phyloP scores from a whole-genome alignment of 1,284 basidiomycete species.

The Leccinum pachyderme region DNA sequence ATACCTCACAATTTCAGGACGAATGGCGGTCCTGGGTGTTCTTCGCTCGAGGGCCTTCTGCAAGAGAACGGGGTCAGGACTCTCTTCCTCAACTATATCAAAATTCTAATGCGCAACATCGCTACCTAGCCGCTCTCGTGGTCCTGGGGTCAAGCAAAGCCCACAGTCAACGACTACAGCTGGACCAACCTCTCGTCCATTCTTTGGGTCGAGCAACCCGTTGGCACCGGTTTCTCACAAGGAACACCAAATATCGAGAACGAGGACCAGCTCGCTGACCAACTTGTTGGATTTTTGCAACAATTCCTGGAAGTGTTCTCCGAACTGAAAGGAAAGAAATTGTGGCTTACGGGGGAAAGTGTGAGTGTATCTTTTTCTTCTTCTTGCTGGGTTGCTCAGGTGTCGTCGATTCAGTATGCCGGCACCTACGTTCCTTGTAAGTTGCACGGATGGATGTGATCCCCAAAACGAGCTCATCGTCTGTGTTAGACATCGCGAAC shows the following conservation, averaged over 20 bases:
- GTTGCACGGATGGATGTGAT: constrained; percentile 1
- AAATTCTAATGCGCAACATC: not conserved
- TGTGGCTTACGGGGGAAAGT: constrained; percentile 70
- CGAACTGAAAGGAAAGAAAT: constrained; percentile 67
- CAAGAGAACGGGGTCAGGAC: constrained; percentile 80
- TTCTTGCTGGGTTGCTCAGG: not conserved
- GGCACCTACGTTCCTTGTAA: constrained; percentile 59
- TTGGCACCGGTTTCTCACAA: constrained; percentile 79
- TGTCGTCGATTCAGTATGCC: constrained; percentile 43
- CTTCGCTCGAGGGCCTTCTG: constrained; percentile 72
- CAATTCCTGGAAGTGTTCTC: constrained; percentile 74
- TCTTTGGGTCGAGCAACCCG: constrained; percentile 83
- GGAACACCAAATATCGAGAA: constrained; percentile 70
- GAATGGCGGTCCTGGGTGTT: constrained; percentile 60
- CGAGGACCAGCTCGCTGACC: constrained; percentile 59
- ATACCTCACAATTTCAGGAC: constrained; percentile 36
- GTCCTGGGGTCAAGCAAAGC: constrained; percentile 61
- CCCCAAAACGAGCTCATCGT: not conserved
- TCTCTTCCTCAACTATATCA: not conserved
- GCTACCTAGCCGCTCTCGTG: constrained; percentile 59
- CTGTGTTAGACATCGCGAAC: constrained; percentile 62
- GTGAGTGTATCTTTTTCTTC: constrained; percentile 39
- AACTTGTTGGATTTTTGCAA: constrained; percentile 55
- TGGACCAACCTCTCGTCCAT: constrained; percentile 82
- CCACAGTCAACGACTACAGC: constrained; percentile 67